These are phyloP conservation scores for Kodamaea lidongshanica DNA, from an alignment of 805 yeast species.

Conservation along the genomic window DNA sequence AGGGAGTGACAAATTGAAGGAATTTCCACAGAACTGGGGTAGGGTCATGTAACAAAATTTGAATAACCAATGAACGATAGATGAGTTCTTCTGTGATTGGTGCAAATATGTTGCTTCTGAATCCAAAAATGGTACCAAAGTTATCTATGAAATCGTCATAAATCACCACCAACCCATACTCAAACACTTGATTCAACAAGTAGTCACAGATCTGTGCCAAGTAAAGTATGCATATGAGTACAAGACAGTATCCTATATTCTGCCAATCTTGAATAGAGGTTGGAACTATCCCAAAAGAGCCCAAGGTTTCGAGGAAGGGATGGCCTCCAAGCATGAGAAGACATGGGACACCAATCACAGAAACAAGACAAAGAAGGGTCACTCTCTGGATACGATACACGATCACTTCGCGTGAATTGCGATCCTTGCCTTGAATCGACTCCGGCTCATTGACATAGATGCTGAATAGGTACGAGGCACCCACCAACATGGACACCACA, in stretches of 20 bases:
- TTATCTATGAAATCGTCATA: constrained; percentile 15
- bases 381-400: constrained; percentile 36
- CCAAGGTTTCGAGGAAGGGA: constrained; percentile 8
- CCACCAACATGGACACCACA: too few species aligned
- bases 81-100: constrained; percentile 77
- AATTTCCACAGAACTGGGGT: constrained; percentile 15
- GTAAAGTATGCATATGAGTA: constrained; percentile 13
- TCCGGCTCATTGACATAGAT: constrained; percentile 29
- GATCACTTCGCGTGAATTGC: constrained; percentile 43
- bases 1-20: constrained; percentile 40
- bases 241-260: constrained; percentile 10
- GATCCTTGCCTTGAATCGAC: constrained; percentile 14
- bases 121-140: constrained; percentile 30
- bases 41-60: constrained; percentile 11
- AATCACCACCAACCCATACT: constrained; percentile 4
- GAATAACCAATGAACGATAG: constrained; percentile 44
- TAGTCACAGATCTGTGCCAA: constrained; percentile 17
- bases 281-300: constrained; percentile 30
- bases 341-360: constrained; percentile 26
- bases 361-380: constrained; percentile 21
- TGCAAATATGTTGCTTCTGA: constrained; percentile 59
- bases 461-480: constrained; percentile 42
- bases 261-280: constrained; percentile 9
- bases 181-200: constrained; percentile 4
- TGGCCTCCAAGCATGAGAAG: constrained; percentile 14